phyloP scores from a whole-genome alignment of 202 grass and related monocot genomes.

The Carex sylvatica region DNA sequence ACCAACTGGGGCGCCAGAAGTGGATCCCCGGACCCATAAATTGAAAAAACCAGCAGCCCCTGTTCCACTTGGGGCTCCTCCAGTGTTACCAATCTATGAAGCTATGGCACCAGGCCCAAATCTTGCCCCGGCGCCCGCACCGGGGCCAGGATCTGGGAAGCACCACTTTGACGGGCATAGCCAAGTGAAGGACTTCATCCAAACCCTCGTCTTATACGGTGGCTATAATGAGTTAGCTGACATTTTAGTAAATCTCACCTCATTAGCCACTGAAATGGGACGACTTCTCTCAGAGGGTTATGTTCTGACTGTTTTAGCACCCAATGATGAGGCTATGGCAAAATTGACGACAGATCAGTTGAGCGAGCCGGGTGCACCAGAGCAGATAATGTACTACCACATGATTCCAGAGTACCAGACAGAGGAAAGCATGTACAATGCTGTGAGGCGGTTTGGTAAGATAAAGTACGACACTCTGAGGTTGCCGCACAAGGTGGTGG shows the following conservation, averaged over 20 bases:
- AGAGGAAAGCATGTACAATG: conserved; percentile 99
- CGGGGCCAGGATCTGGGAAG: conserved; percentile 43
- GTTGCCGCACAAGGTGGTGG: conserved; percentile 86
- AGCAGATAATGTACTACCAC: conserved; percentile 97
- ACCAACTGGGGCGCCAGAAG: conserved; percentile 62
- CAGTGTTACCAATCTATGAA: conserved; percentile 62
- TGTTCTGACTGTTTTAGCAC: conserved; percentile 80
- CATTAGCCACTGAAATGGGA: conserved; percentile 86
- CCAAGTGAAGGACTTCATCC: conserved; percentile 91
- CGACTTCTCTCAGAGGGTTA: conserved; percentile 78
- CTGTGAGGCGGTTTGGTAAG: conserved; percentile 80
- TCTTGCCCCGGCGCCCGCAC: conserved; percentile 50
- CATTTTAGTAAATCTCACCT: conserved; percentile 89
- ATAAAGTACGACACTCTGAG: conserved; percentile 82
- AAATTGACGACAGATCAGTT: conserved; percentile 79
- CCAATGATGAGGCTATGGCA: conserved; percentile 88
- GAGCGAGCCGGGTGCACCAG: conserved; percentile 84
- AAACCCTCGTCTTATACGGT: conserved; percentile 70
- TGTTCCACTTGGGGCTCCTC: conserved; percentile 43
- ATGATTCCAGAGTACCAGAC: conserved; percentile 97
- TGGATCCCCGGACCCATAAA: conserved; percentile 67
- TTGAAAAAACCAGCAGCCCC: conserved; percentile 75
- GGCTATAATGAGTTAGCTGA: conserved; percentile 90
- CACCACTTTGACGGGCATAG: conserved; percentile 61
- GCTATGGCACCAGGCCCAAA: conserved; percentile 64